Conservation (phyloP, 345 rosid genomes). For the Eucalyptus pauciflora region DNA sequence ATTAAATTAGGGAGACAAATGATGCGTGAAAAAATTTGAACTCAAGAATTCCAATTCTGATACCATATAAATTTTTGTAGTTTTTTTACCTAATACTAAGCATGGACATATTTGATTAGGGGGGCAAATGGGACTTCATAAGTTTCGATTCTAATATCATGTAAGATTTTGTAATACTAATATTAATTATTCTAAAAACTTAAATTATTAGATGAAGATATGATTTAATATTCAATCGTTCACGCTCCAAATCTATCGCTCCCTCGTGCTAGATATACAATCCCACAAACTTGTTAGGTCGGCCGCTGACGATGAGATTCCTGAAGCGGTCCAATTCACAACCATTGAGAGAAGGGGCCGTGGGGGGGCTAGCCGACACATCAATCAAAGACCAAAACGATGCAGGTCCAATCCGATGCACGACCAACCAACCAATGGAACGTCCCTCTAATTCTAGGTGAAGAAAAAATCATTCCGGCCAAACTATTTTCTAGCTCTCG, state of each 20-base stretch:
- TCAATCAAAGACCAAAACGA: not conserved
- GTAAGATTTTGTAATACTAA: too few species aligned
- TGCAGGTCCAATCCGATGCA: not conserved
- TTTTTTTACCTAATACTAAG: too few species aligned
- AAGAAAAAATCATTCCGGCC: not conserved
- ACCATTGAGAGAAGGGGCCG: not conserved
- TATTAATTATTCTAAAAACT: too few species aligned
- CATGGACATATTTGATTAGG: too few species aligned
- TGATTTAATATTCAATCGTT: too few species aligned
- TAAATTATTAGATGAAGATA: too few species aligned
- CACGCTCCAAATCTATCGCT: not conserved
- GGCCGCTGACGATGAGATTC: not conserved
- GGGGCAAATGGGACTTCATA: rapidly evolving
- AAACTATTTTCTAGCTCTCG: not conserved
- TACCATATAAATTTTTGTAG: too few species aligned
- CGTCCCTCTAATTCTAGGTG: not conserved
- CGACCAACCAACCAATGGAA: not conserved
- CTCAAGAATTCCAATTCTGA: not conserved
- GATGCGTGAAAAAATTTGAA: too few species aligned
- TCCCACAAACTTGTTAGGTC: not conserved
- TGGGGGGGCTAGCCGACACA: not conserved
- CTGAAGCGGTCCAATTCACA: not conserved
- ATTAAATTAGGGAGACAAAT: too few species aligned
- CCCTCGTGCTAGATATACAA: not conserved
- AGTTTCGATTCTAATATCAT: too few species aligned